These are phyloP conservation scores for Albophoma yamanashiensis DNA, from an alignment of 2,329 filamentous ascomycete genomes.

Conservation along the genomic window DNA sequence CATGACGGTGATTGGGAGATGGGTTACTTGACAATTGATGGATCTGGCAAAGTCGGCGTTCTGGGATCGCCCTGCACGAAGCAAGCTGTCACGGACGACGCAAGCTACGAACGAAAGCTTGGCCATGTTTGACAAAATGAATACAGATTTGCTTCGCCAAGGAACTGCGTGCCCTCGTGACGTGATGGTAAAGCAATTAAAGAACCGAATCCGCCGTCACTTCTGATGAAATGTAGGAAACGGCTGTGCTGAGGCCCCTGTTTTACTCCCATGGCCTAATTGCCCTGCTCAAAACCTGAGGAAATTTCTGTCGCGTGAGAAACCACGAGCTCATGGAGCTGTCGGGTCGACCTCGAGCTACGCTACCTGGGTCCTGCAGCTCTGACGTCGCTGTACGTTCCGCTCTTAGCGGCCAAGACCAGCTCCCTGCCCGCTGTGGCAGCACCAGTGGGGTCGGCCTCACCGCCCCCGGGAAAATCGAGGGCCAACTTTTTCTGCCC, in stretches of 20 bases:
- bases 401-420: neutral
- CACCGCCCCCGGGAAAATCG: constrained; percentile 17
- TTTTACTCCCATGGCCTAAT: neutral
- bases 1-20: constrained; percentile 20
- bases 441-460: constrained; percentile 5
- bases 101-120: constrained; percentile 10
- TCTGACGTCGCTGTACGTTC: neutral
- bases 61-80: constrained; percentile 14
- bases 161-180: neutral
- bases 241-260: neutral
- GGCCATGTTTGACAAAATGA: constrained; percentile 16
- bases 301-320: neutral
- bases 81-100: constrained; percentile 16
- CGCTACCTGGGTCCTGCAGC: neutral
- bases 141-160: constrained; percentile 11
- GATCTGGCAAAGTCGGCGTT: constrained; percentile 19
- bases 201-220: neutral
- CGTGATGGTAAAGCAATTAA: neutral
- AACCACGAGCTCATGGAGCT: neutral
- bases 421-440: neutral
- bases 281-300: neutral
- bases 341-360: neutral
- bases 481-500: constrained; percentile 12
- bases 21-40: constrained; percentile 19
- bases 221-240: neutral